phyloP scores from a whole-genome alignment of 805 yeast genomes.

The Candida maesae region DNA sequence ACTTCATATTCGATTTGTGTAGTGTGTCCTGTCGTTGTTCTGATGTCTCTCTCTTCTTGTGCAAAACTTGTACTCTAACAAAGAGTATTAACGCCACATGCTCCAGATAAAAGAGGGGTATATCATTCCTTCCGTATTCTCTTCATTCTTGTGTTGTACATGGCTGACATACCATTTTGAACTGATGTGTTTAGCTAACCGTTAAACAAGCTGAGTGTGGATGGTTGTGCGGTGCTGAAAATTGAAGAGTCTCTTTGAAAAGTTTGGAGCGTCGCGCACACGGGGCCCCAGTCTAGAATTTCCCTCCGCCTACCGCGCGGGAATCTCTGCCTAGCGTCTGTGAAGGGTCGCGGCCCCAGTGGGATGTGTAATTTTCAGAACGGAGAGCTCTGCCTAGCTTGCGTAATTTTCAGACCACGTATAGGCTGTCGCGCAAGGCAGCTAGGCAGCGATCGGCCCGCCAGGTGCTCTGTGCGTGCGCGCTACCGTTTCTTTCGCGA shows the following conservation, averaged over 20 bases:
- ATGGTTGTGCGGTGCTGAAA: conserved; percentile 9
- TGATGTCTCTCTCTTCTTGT: background rate
- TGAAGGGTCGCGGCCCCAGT: conserved; percentile 2
- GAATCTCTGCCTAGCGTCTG: background rate
- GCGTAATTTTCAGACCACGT: conserved; percentile 10
- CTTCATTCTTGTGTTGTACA: background rate
- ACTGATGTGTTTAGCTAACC: conserved; percentile 16
- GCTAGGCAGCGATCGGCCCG: conserved; percentile 1
- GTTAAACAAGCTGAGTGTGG: conserved; percentile 6
- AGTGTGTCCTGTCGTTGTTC: no score
- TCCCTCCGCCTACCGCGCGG: conserved; percentile 2
- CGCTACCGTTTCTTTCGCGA: background rate
- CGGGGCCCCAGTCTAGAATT: no score
- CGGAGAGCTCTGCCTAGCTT: background rate
- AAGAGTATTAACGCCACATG: background rate
- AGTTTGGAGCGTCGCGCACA: conserved; percentile 15
- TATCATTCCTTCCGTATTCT: background rate
- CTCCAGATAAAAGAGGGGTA: background rate
- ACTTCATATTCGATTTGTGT: no score
- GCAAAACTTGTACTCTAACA: background rate
- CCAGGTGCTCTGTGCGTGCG: background rate
- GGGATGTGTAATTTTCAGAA: conserved; percentile 12
- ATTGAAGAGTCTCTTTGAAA: conserved; percentile 16
- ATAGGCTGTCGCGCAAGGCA: background rate
- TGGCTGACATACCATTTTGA: conserved; percentile 25